Conservation (phyloP, 257 asterid species). For the Fraxinus pennsylvanica region DNA sequence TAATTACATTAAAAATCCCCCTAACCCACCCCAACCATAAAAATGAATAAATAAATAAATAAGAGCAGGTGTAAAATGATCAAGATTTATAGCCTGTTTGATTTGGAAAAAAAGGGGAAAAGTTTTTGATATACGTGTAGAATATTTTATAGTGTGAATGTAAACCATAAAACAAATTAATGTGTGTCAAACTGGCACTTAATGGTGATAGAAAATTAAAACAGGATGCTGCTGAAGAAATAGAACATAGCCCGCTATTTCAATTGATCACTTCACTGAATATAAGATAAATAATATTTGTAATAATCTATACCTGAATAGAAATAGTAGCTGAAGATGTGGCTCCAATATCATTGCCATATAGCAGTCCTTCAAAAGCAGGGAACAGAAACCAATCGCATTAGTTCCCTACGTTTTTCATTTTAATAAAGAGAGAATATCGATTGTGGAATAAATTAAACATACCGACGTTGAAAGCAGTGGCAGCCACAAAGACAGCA, state of each 20-base stretch:
- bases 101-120: too few species aligned
- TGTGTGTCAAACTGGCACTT: too few species aligned
- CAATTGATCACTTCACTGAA: background rate
- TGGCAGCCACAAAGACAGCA: background rate
- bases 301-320: constrained; percentile 57
- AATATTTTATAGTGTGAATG: too few species aligned
- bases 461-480: background rate
- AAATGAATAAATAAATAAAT: too few species aligned
- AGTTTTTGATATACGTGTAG: too few species aligned
- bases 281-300: background rate
- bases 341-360: constrained; percentile 99
- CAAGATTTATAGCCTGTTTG: too few species aligned
- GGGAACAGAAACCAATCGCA: constrained; percentile 73
- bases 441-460: too few species aligned
- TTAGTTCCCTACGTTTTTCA: too few species aligned
- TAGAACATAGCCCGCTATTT: background rate
- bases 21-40: background rate
- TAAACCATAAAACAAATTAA: too few species aligned
- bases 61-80: background rate
- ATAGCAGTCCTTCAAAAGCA: constrained; percentile 89
- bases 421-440: too few species aligned
- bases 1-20: background rate
- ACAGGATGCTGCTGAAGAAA: background rate
- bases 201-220: background rate
- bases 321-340: constrained; percentile 89